These are phyloP conservation scores for Trametes cinnabarina DNA, from an alignment of 768 basidiomycete genomes.

Conservation along the genomic window DNA sequence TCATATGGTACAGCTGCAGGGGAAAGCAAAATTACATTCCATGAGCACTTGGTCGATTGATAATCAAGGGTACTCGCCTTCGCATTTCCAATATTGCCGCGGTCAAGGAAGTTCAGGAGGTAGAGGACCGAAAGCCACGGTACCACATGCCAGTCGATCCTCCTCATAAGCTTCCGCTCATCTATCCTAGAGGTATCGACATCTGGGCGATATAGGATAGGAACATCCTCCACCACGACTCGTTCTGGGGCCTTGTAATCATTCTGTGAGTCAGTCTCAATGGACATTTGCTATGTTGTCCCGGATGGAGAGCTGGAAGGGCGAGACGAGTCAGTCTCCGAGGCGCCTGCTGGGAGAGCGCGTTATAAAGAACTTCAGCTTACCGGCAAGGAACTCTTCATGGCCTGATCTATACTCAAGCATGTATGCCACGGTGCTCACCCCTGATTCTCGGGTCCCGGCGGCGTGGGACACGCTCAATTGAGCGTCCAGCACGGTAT, in stretches of 20 bases:
- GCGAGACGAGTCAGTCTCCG: too few relatives aligned
- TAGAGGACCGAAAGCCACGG: conserved; percentile 78
- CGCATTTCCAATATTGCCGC: conserved; percentile 68
- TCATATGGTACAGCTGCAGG: conserved; percentile 57
- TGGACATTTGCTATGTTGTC: too few relatives aligned
- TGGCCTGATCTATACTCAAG: too few relatives aligned
- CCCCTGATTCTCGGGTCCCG: too few relatives aligned
- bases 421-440: too few relatives aligned
- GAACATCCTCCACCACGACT: conserved; percentile 12
- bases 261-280: conserved; percentile 7
- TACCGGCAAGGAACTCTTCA: too few relatives aligned
- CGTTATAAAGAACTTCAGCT: too few relatives aligned
- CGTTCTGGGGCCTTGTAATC: conserved; percentile 6
- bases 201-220: conserved; percentile 45
- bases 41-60: neutral
- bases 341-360: too few relatives aligned
- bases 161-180: conserved; percentile 53
- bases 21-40: neutral
- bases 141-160: conserved; percentile 64
- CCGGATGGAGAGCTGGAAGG: neutral
- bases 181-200: conserved; percentile 53
- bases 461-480: too few relatives aligned
- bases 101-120: conserved; percentile 68
- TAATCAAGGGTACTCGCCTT: conserved; percentile 40
- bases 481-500: too few relatives aligned